These are phyloP conservation scores for Lecanicillium sp. DNA, from an alignment of 2,329 filamentous ascomycete species.

Conservation along the genomic window DNA sequence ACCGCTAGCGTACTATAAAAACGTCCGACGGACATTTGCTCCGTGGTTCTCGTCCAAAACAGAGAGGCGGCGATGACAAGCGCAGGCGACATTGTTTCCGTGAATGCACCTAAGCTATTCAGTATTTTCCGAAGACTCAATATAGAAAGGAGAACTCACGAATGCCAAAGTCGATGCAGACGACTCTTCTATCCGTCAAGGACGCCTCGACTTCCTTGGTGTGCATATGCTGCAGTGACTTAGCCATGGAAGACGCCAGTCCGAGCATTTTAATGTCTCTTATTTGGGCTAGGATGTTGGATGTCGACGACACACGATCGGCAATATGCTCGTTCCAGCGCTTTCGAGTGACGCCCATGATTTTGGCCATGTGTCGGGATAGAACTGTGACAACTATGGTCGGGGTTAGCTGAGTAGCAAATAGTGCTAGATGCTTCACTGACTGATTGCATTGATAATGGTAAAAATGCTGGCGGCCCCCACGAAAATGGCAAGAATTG, in stretches of 20 bases:
- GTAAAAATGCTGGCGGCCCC: conserved; percentile 1
- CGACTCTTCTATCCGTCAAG: background rate
- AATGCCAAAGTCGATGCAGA: background rate
- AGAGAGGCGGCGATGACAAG: background rate
- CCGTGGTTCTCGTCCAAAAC: conserved; percentile 5
- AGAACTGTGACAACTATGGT: background rate
- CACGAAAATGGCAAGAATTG: background rate
- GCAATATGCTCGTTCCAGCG: conserved; percentile 4
- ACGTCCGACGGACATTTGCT: background rate
- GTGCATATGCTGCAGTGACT: background rate
- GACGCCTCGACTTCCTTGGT: background rate
- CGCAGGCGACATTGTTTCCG: background rate
- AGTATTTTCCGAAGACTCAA: no score
- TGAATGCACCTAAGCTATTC: conserved; percentile 1
- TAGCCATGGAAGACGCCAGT: background rate
- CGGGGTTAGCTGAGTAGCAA: background rate
- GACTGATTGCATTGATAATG: background rate
- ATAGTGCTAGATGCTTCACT: background rate
- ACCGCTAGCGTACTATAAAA: conserved; percentile 6
- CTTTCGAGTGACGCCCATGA: background rate
- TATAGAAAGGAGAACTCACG: no score
- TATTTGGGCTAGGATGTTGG: conserved; percentile 7
- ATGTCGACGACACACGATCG: conserved; percentile 2
- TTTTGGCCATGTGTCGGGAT: background rate
- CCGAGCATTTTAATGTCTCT: conserved; percentile 8